These are phyloP conservation scores for Yarrowia galli DNA, from an alignment of 1,139 yeast genomes.

Conservation along the genomic window DNA sequence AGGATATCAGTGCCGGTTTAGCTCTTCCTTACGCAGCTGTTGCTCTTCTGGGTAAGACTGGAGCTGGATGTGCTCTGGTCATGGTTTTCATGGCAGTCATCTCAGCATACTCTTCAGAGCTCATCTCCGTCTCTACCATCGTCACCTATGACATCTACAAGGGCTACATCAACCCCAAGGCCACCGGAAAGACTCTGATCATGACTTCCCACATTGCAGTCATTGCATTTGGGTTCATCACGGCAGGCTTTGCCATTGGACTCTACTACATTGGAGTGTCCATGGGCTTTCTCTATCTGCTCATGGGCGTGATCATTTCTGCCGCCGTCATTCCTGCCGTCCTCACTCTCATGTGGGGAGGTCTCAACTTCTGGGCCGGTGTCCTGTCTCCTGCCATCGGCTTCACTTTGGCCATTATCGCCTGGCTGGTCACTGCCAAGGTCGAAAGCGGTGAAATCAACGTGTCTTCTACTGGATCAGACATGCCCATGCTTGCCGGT, in stretches of 20 bases:
- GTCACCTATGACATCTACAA: slow-evolving; percentile 83
- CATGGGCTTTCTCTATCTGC: slow-evolving; percentile 82
- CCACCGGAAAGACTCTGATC: slow-evolving; percentile 73
- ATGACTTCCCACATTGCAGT: slow-evolving; percentile 69
- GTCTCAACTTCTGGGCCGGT: slow-evolving; percentile 60
- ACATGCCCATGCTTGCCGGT: slow-evolving; percentile 78
- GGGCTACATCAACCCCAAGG: slow-evolving; percentile 75
- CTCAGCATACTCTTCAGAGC: slow-evolving; percentile 68
- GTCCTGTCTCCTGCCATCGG: slow-evolving; percentile 57
- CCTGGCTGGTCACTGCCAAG: slow-evolving; percentile 58
- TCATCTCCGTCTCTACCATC: slow-evolving; percentile 71
- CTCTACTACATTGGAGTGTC: slow-evolving; percentile 78
- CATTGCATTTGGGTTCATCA: slow-evolving; percentile 65
- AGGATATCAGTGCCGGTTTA: slow-evolving; percentile 76
- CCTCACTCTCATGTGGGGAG: slow-evolving; percentile 68
- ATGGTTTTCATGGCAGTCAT: slow-evolving; percentile 79
- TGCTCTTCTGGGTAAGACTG: slow-evolving; percentile 81
- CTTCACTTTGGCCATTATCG: slow-evolving; percentile 54
- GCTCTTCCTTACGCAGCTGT: slow-evolving; percentile 85
- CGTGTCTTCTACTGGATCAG: slow-evolving; percentile 64
- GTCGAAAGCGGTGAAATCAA: slow-evolving; percentile 53
- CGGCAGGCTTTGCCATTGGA: slow-evolving; percentile 84
- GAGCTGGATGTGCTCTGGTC: slow-evolving; percentile 77
- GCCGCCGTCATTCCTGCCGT: slow-evolving; percentile 82
- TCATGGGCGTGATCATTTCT: slow-evolving; percentile 79